Conservation (phyloP, 176 grass and related monocot genomes). For the Pontederia crassipes region DNA sequence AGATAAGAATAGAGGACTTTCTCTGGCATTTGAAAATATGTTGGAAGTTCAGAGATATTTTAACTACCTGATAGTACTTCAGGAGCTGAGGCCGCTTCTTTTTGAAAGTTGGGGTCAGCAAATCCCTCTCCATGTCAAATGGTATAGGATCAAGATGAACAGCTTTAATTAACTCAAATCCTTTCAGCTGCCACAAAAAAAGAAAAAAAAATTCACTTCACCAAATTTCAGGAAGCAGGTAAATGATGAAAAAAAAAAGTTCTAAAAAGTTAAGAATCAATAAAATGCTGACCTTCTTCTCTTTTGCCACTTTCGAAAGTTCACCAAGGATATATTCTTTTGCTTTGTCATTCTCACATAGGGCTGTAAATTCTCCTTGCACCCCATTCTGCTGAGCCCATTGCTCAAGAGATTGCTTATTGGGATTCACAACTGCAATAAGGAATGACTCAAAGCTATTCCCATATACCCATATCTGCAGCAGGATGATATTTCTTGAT, state of each 20-base stretch:
- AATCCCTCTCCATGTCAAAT: conserved; percentile 78
- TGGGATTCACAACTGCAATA: conserved; percentile 66
- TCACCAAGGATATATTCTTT: conserved; percentile 63
- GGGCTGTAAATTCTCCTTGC: conserved; percentile 25
- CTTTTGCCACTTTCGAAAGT: conserved; percentile 54
- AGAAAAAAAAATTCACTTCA: background rate
- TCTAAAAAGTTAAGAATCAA: background rate
- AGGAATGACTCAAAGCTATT: conserved; percentile 92
- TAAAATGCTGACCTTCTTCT: conserved; percentile 54
- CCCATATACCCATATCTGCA: conserved; percentile 89
- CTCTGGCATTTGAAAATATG: background rate
- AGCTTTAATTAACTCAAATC: conserved; percentile 65
- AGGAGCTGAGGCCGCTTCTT: conserved; percentile 89
- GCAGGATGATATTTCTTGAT: background rate
- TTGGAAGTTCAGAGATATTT: background rate
- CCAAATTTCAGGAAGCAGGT: background rate
- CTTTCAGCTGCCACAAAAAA: conserved; percentile 50
- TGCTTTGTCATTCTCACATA: conserved; percentile 47
- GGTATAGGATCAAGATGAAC: conserved; percentile 62
- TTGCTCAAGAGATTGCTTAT: conserved; percentile 46
- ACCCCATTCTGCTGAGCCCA: conserved; percentile 62
- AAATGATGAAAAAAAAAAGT: background rate
- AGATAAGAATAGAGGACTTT: background rate
- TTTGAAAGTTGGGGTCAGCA: conserved; percentile 90
- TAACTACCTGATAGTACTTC: conserved; percentile 70